These are phyloP conservation scores for Citrus australasica DNA, from an alignment of 345 rosid species.

Conservation along the genomic window DNA sequence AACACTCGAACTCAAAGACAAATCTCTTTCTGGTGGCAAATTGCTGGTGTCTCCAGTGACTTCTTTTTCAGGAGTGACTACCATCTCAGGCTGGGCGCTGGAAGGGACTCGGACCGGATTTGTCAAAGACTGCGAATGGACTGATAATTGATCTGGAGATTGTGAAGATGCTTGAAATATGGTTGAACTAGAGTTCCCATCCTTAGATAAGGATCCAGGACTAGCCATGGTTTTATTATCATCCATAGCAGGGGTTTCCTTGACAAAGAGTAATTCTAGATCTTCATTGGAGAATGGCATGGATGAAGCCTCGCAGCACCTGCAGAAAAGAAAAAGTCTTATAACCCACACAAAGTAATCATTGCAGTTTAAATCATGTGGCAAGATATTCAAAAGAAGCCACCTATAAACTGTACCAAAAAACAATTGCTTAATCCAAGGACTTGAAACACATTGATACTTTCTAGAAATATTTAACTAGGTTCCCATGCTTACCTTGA, in stretches of 20 bases:
- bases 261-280: conserved; percentile 43
- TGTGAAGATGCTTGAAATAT: conserved; percentile 45
- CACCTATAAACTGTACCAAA: neutral
- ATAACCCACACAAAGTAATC: neutral
- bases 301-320: conserved; percentile 45
- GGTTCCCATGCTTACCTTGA: conserved; percentile 46
- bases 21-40: conserved; percentile 43
- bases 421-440: neutral
- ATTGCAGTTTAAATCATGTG: neutral
- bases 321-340: conserved; percentile 28
- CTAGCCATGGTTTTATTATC: conserved; percentile 31
- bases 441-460: neutral
- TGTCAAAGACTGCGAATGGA: conserved; percentile 34
- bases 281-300: conserved; percentile 43
- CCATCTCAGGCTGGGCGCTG: conserved; percentile 25
- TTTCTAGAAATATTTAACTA: neutral
- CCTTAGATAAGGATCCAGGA: conserved; percentile 48
- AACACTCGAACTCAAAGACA: conserved; percentile 53
- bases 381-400: neutral
- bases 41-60: conserved; percentile 23
- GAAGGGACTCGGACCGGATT: conserved; percentile 28
- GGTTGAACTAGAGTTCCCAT: conserved; percentile 45
- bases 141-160: conserved; percentile 40
- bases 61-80: conserved; percentile 48
- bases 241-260: conserved; percentile 49